A percentile compares a stretch with the other conserved stretches of the same genome.
phyloP scores from a whole-genome alignment of 805 yeast species.

The Wickerhamomyces ciferrii region DNA sequence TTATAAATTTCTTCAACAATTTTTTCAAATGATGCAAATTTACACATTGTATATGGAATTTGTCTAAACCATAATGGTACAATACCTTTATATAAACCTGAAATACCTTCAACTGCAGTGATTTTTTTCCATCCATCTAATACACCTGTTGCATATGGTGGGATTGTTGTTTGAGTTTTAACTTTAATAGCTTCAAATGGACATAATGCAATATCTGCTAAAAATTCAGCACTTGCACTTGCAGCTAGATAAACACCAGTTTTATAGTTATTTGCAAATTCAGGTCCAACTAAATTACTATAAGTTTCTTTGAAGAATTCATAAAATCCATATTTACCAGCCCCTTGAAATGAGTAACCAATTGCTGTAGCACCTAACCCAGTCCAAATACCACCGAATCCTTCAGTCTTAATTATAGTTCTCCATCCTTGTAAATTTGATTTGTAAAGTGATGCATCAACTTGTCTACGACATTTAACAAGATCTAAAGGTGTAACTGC shows the following conservation, averaged over 20 bases:
- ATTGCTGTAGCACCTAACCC: constrained; percentile 91
- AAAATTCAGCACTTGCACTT: constrained; percentile 89
- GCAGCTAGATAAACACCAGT: constrained; percentile 77
- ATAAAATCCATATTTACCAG: constrained; percentile 95
- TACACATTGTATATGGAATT: constrained; percentile 98
- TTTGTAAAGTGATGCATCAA: constrained; percentile 63
- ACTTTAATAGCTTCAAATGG: constrained; percentile 96
- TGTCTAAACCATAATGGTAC: constrained; percentile 95
- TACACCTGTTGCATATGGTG: constrained; percentile 68
- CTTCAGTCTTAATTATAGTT: constrained; percentile 67
- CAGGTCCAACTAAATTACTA: constrained; percentile 60
- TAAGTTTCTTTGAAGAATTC: constrained; percentile 85
- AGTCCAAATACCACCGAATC: constrained; percentile 70
- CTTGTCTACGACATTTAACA: constrained; percentile 92
- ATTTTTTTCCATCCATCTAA: constrained; percentile 65
- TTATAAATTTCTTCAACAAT: constrained; percentile 78
- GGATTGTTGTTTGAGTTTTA: constrained; percentile 87
- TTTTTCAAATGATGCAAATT: constrained; percentile 91
- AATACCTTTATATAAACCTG: constrained; percentile 80
- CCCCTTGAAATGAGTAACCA: constrained; percentile 95
- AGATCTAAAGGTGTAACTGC: constrained; percentile 90
- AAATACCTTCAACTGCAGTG: constrained; percentile 62
- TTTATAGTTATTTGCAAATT: constrained; percentile 54
- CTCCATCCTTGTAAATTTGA: constrained; percentile 82
- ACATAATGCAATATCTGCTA: constrained; percentile 87